Evolutionary conservation across 2,329 filamentous ascomycete genomes (phyloP).

Genomic region (Parasarocladium wereldwijsianum): DNA sequence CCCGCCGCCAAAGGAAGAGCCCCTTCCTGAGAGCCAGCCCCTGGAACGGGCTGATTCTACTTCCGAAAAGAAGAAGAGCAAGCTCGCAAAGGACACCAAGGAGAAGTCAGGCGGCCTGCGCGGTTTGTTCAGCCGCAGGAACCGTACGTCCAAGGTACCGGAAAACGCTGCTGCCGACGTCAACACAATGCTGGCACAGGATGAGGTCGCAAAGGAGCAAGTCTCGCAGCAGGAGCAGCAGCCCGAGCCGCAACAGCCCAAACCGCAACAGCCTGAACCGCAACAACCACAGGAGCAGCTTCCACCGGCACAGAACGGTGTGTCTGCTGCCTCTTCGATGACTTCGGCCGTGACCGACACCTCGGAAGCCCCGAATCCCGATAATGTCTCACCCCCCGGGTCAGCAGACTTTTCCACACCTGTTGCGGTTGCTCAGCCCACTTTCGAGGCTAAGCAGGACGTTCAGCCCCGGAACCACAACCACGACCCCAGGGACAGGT

Average conservation of each 20-base stretch:
- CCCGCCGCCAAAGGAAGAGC: slow-evolving; percentile 12
- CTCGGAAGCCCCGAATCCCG: not conserved
- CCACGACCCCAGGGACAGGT: slow-evolving; percentile 17
- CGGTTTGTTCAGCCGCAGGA: slow-evolving; percentile 53
- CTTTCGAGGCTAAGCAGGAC: slow-evolving; percentile 6
- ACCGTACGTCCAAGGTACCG: slow-evolving; percentile 39
- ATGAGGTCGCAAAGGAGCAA: slow-evolving; percentile 14
- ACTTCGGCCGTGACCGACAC: slow-evolving; percentile 1
- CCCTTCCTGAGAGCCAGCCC: slow-evolving; percentile 15
- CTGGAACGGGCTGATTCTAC: slow-evolving; percentile 1
- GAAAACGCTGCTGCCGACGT: slow-evolving; percentile 37
- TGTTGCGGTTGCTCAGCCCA: slow-evolving; percentile 5
- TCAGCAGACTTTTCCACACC: not conserved
- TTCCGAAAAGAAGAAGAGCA: slow-evolving; percentile 17
- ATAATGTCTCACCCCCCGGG: not conserved
- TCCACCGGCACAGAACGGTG: not conserved
- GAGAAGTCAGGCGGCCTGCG: slow-evolving; percentile 38
- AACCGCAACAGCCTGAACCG: slow-evolving; percentile 5
- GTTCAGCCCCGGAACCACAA: not conserved
- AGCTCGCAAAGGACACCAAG: slow-evolving; percentile 38
- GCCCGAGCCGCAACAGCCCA: slow-evolving; percentile 12
- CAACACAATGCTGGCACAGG: slow-evolving; percentile 33
- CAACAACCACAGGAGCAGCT: slow-evolving; percentile 9
- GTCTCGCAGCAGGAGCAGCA: slow-evolving; percentile 11
- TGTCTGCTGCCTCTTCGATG: slow-evolving; percentile 1